These are phyloP conservation scores for Boletus rubropictus DNA, from an alignment of 768 basidiomycete species.

Conservation along the genomic window DNA sequence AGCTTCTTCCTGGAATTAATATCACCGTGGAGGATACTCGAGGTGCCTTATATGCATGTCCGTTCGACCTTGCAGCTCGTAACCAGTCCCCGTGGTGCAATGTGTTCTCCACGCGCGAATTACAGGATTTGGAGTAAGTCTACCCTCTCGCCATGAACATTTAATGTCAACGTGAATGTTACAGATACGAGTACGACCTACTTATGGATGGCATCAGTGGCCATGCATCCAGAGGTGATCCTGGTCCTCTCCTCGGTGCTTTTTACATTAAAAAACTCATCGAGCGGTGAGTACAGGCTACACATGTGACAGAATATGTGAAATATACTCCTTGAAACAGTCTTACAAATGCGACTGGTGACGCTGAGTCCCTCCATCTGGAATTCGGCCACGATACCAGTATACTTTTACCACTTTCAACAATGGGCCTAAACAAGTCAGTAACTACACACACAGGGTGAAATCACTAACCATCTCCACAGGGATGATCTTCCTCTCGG, in stretches of 20 bases:
- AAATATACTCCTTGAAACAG: slow-evolving; percentile 11
- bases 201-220: slow-evolving; percentile 36
- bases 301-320: background rate
- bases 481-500: slow-evolving; percentile 33
- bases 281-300: slow-evolving; percentile 27
- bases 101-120: slow-evolving; percentile 32
- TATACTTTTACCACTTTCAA: slow-evolving; percentile 35
- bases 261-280: slow-evolving; percentile 37
- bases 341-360: slow-evolving; percentile 32
- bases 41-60: slow-evolving; percentile 39
- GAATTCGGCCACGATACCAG: slow-evolving; percentile 42
- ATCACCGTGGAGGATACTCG: slow-evolving; percentile 32
- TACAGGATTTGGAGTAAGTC: slow-evolving; percentile 34
- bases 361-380: slow-evolving; percentile 32
- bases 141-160: background rate
- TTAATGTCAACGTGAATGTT: background rate
- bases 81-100: slow-evolving; percentile 38
- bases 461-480: background rate
- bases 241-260: slow-evolving; percentile 35
- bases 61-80: slow-evolving; percentile 36
- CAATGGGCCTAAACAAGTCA: slow-evolving; percentile 35
- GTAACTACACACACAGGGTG: background rate
- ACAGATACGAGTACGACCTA: slow-evolving; percentile 37
- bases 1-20: slow-evolving; percentile 30
- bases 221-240: slow-evolving; percentile 26